These are phyloP conservation scores for Exsudoporus frostii DNA, from an alignment of 768 basidiomycete genomes.

Conservation along the genomic window DNA sequence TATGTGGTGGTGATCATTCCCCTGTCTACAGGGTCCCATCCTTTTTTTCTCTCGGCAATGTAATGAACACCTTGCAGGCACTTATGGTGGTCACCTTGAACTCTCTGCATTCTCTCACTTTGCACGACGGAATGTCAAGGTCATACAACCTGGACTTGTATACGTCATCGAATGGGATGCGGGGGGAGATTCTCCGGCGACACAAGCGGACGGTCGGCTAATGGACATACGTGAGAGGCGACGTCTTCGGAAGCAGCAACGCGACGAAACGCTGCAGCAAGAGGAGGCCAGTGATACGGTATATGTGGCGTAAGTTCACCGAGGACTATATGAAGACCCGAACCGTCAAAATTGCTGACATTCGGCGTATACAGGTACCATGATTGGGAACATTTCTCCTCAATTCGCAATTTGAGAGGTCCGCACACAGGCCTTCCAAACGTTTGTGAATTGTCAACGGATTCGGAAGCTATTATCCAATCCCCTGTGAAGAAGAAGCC, in stretches of 20 bases:
- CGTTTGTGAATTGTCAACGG: slow-evolving; percentile 49
- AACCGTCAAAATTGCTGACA: slow-evolving; percentile 9
- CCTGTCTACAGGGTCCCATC: neutral
- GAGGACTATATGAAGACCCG: slow-evolving; percentile 4
- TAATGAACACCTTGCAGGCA: slow-evolving; percentile 46
- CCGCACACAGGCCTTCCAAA: slow-evolving; percentile 75
- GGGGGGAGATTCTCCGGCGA: slow-evolving; percentile 43
- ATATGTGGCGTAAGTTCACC: slow-evolving; percentile 76
- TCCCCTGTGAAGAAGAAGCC: slow-evolving; percentile 36
- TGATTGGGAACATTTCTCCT: slow-evolving; percentile 94
- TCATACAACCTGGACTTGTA: slow-evolving; percentile 87
- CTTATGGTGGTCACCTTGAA: slow-evolving; percentile 92
- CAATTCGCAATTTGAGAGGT: slow-evolving; percentile 83
- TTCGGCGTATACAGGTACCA: slow-evolving; percentile 56
- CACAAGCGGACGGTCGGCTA: slow-evolving; percentile 23
- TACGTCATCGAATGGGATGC: slow-evolving; percentile 85
- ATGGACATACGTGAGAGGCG: slow-evolving; percentile 44
- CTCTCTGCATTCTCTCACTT: slow-evolving; percentile 90
- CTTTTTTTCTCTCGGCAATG: slow-evolving; percentile 9
- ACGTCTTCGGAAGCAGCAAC: slow-evolving; percentile 39
- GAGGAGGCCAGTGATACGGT: slow-evolving; percentile 43
- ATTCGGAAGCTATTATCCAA: slow-evolving; percentile 29
- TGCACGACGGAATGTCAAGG: slow-evolving; percentile 76
- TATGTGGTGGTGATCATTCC: slow-evolving; percentile 29
- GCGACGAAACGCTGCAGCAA: slow-evolving; percentile 18